These are phyloP conservation scores for Botrytis aclada DNA, from an alignment of 2,329 filamentous ascomycete genomes.

Conservation along the genomic window DNA sequence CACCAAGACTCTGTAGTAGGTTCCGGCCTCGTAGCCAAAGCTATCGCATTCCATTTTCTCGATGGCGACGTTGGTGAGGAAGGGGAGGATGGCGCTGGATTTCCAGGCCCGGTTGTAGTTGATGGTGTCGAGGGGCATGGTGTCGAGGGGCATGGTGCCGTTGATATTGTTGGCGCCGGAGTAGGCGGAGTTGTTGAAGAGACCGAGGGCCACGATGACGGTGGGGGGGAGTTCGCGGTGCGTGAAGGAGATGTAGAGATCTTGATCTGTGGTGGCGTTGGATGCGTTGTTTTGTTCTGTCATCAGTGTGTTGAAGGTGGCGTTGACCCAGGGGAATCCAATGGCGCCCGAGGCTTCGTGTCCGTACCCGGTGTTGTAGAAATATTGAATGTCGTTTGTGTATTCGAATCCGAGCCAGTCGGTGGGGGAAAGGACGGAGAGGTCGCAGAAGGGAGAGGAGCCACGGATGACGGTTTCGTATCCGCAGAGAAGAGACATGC, in stretches of 20 bases:
- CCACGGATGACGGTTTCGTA: conserved; percentile 51
- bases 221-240: conserved; percentile 53
- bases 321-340: conserved; percentile 53
- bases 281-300: conserved; percentile 34
- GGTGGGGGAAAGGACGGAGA: conserved; percentile 44
- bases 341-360: conserved; percentile 45
- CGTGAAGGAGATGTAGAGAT: conserved; percentile 54
- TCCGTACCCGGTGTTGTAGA: conserved; percentile 53
- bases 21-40: conserved; percentile 44
- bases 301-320: conserved; percentile 44
- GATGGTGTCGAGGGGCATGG: conserved; percentile 48
- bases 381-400: conserved; percentile 49
- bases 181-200: conserved; percentile 53
- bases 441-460: conserved; percentile 46
- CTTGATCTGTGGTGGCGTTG: conserved; percentile 41
- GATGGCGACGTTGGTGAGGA: conserved; percentile 51
- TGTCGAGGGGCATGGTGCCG: conserved; percentile 49
- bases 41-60: conserved; percentile 52
- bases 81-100: conserved; percentile 51
- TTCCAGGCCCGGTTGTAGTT: conserved; percentile 51
- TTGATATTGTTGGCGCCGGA: conserved; percentile 47
- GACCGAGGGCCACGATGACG: conserved; percentile 50
- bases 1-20: conserved; percentile 50
- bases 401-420: conserved; percentile 51
- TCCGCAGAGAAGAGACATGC: conserved; percentile 49